These are phyloP conservation scores for Peronospora farinosa DNA, from an alignment of 352 stramenopile genomes.

Conservation along the genomic window DNA sequence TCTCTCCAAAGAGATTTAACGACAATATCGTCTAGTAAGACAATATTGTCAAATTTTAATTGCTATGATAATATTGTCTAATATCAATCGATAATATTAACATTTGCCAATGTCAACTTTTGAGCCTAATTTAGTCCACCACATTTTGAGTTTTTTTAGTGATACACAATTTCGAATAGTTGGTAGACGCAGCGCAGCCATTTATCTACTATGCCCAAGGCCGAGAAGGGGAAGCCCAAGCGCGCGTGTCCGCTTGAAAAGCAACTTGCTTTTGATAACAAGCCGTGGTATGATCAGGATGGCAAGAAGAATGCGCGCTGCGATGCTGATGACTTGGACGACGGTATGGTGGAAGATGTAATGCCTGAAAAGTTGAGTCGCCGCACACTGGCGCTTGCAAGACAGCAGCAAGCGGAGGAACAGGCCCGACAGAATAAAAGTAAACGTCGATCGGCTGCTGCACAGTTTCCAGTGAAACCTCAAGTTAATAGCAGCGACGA, in stretches of 20 bases:
- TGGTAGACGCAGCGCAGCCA: conserved; percentile 20
- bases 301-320: conserved; percentile 22
- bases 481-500: conserved; percentile 56
- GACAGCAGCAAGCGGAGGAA: conserved; percentile 76
- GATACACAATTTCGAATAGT: no score
- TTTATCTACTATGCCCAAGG: conserved; percentile 61
- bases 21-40: no score
- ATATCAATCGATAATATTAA: no score
- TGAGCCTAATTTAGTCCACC: no score
- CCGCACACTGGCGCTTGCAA: conserved; percentile 71
- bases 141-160: no score
- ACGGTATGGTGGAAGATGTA: conserved; percentile 55
- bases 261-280: conserved; percentile 81
- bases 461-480: conserved; percentile 12
- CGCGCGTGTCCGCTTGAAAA: conserved; percentile 82
- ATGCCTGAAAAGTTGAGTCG: conserved; percentile 77
- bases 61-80: no score
- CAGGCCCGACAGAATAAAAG: conserved; percentile 44
- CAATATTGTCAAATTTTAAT: no score
- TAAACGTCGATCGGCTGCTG: conserved; percentile 12
- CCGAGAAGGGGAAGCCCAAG: conserved; percentile 70
- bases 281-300: conserved; percentile 74
- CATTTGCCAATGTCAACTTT: no score
- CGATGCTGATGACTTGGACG: conserved; percentile 50
- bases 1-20: no score